Conservation (phyloP, 225 moss, liverwort and hornwort genomes). For the Bryoerythrophyllum caledonicum region DNA sequence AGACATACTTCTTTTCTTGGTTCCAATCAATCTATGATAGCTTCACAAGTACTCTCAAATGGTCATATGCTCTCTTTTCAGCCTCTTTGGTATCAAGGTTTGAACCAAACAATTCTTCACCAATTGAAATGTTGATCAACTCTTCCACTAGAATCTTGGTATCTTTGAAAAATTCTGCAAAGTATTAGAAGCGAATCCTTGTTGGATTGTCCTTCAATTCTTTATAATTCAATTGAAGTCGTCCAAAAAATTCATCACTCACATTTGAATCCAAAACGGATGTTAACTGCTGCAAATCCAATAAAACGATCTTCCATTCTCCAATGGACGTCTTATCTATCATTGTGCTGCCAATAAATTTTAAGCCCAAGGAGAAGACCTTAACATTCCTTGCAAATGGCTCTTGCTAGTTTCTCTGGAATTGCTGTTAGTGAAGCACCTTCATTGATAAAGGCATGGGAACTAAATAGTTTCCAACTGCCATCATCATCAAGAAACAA, state of each 20-base stretch:
- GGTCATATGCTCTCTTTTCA: neutral
- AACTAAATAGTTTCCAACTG: conserved; percentile 12
- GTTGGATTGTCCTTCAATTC: neutral
- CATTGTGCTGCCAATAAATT: neutral
- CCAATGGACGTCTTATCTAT: neutral
- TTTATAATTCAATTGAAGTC: neutral
- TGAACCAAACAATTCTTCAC: neutral
- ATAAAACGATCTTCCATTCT: neutral
- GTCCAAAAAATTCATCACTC: neutral
- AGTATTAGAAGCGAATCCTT: conserved; percentile 21
- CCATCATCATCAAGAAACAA: neutral
- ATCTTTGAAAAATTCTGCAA: conserved; percentile 12
- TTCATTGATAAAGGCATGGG: neutral
- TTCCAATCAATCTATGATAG: neutral
- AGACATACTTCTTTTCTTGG: neutral
- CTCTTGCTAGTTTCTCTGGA: neutral
- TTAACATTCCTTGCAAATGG: neutral
- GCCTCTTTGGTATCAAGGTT: neutral
- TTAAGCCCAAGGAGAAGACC: neutral
- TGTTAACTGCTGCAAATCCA: too few species aligned
- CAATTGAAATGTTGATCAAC: neutral
- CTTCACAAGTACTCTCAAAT: neutral
- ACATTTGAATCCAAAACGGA: neutral
- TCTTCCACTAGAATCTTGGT: neutral
- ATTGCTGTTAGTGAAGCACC: neutral